Evolutionary conservation across 495 filamentous ascomycete species (phyloP).

Genomic region (Penicillium psychrofluorescens): DNA sequence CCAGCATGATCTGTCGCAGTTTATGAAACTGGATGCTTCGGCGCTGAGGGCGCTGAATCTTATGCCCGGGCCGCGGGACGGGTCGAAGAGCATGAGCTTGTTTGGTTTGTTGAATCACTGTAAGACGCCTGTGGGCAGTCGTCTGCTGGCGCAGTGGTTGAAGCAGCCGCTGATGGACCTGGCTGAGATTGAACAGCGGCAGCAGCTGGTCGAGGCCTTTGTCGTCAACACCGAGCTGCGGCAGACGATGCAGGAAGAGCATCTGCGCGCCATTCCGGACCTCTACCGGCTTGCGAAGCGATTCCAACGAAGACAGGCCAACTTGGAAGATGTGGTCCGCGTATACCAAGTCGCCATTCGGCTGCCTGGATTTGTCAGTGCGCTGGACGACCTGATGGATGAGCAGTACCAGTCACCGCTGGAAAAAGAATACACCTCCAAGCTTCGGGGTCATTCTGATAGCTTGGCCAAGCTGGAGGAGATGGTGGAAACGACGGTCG

Average conservation of each 20-base stretch:
- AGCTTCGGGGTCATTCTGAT: conserved; percentile 67
- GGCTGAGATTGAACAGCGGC: conserved; percentile 80
- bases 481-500: conserved; percentile 98
- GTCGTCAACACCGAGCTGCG: conserved; percentile 87
- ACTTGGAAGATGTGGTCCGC: conserved; percentile 89
- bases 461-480: conserved; percentile 83
- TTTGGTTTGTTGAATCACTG: conserved; percentile 95
- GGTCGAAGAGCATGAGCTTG: conserved; percentile 94
- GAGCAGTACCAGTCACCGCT: conserved; percentile 84
- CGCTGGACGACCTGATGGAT: conserved; percentile 91
- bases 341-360: conserved; percentile 93
- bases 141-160: conserved; percentile 89
- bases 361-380: conserved; percentile 81
- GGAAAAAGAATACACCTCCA: conserved; percentile 80
- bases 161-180: conserved; percentile 96
- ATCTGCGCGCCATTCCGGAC: conserved; percentile 89
- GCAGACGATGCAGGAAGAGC: conserved; percentile 97
- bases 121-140: conserved; percentile 89
- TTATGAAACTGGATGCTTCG: conserved; percentile 97
- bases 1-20: conserved; percentile 94
- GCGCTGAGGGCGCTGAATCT: conserved; percentile 91
- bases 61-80: conserved; percentile 92
- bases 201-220: conserved; percentile 94
- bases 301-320: conserved; percentile 85
- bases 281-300: conserved; percentile 89